A percentile compares a stretch with the other conserved stretches of the same genome.
Conservation (phyloP, 2,329 filamentous ascomycete genomes). For the Juglanconis oblonga region DNA sequence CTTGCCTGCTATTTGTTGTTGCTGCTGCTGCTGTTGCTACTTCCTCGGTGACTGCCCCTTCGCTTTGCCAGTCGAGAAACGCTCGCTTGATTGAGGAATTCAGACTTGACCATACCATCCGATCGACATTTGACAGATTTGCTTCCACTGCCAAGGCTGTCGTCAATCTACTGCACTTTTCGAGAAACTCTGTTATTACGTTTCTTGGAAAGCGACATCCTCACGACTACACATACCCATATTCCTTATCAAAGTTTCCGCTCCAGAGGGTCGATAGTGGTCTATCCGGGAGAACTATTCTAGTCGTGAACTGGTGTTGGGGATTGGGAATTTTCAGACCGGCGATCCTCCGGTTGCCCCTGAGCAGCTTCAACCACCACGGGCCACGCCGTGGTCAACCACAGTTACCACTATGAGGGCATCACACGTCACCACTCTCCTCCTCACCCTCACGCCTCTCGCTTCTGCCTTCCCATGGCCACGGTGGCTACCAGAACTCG, state of each 20-base stretch:
- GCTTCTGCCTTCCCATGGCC: constrained; percentile 52
- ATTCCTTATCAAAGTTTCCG: too few species aligned
- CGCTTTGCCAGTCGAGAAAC: constrained; percentile 3
- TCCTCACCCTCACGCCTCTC: constrained; percentile 50
- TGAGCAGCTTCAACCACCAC: not conserved
- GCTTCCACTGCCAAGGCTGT: not conserved
- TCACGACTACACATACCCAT: too few species aligned
- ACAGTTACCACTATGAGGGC: constrained; percentile 44
- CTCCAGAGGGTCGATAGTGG: too few species aligned
- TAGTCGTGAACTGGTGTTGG: too few species aligned
- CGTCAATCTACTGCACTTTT: not conserved
- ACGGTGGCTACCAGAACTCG: constrained; percentile 50
- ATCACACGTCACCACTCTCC: constrained; percentile 45
- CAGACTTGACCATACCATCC: not conserved
- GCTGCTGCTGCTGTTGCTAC: not conserved
- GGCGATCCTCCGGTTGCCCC: not conserved
- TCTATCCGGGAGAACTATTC: too few species aligned
- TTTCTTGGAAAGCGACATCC: not conserved
- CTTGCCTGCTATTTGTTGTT: constrained; percentile 5
- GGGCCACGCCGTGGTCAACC: constrained; percentile 3
- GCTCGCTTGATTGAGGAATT: not conserved
- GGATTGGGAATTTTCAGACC: not conserved
- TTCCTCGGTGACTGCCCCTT: constrained; percentile 1
- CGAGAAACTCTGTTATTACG: not conserved
- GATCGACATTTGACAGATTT: too few species aligned